A percentile compares a stretch with the other conserved stretches of the same genome.
phyloP scores from a whole-genome alignment of 768 basidiomycete genomes.

The Leucosporidium yakuticum region DNA sequence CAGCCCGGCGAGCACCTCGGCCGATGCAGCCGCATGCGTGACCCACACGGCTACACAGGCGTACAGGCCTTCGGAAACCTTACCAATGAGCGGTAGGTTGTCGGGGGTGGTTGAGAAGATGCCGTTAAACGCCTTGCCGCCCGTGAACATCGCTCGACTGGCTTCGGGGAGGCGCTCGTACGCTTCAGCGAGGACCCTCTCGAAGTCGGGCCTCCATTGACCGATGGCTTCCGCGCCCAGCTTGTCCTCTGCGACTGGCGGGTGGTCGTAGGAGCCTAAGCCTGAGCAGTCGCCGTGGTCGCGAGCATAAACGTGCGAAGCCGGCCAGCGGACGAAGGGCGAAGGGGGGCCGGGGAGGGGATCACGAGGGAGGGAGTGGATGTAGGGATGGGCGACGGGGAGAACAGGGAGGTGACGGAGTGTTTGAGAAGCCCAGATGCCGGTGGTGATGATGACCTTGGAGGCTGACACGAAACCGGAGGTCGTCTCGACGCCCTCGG shows the following conservation, averaged over 20 bases:
- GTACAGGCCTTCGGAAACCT: neutral
- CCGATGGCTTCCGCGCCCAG: neutral
- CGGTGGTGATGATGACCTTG: neutral
- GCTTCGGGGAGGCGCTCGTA: neutral
- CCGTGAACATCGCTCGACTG: neutral
- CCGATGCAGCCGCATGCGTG: neutral
- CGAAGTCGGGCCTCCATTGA: neutral
- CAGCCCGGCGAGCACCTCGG: neutral
- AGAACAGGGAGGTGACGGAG: neutral
- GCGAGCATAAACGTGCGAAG: neutral
- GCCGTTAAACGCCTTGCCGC: neutral
- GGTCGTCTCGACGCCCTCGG: neutral
- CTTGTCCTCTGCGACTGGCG: neutral
- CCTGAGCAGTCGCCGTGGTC: neutral
- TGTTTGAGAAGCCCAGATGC: neutral
- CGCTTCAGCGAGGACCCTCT: neutral
- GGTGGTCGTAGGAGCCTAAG: neutral
- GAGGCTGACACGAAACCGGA: neutral
- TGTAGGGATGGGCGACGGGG: neutral
- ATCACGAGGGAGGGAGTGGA: neutral
- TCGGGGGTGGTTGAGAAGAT: neutral
- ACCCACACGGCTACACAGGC: neutral
- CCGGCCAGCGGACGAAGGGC: slow-evolving; percentile 1
- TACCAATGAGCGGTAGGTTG: neutral
- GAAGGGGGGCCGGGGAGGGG: neutral